These are phyloP conservation scores for Phytopythium helicoides DNA, from an alignment of 352 stramenopile genomes.

Conservation along the genomic window DNA sequence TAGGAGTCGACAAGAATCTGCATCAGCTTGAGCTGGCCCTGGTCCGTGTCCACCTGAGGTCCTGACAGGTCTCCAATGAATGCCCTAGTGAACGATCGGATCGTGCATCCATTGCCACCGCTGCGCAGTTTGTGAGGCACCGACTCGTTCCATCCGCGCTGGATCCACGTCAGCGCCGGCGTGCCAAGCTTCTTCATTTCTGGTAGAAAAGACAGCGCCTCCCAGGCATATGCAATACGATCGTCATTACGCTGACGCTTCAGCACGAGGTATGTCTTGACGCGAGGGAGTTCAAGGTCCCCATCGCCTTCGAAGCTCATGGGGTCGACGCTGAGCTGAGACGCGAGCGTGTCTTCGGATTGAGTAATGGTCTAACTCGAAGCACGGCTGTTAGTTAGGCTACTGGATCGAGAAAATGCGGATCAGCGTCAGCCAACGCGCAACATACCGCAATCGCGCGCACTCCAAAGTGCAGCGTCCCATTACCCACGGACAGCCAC, in stretches of 20 bases:
- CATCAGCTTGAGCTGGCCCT: constrained; percentile 5
- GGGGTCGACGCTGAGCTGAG: background rate
- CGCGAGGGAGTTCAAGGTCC: background rate
- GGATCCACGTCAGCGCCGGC: background rate
- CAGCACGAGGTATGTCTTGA: constrained; percentile 8
- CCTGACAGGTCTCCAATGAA: background rate
- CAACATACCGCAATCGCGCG: background rate
- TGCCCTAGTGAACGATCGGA: background rate
- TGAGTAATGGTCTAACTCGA: background rate
- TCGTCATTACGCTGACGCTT: constrained; percentile 21
- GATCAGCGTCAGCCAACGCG: no score
- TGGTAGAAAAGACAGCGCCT: constrained; percentile 1
- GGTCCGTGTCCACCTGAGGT: background rate
- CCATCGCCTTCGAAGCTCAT: background rate
- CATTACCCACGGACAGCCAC: constrained; percentile 17
- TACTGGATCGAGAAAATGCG: no score
- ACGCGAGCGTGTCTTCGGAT: background rate
- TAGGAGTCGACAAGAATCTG: constrained; percentile 22
- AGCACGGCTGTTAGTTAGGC: background rate
- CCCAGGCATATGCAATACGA: constrained; percentile 17
- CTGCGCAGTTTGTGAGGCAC: background rate
- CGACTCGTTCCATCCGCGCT: background rate
- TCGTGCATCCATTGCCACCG: background rate
- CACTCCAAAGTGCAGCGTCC: constrained; percentile 12
- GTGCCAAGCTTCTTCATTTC: background rate